Evolutionary conservation across 768 basidiomycete species (phyloP), one percentile per base, ranked within the genome.

Genomic region (Dentipellis fragilis): DNA sequence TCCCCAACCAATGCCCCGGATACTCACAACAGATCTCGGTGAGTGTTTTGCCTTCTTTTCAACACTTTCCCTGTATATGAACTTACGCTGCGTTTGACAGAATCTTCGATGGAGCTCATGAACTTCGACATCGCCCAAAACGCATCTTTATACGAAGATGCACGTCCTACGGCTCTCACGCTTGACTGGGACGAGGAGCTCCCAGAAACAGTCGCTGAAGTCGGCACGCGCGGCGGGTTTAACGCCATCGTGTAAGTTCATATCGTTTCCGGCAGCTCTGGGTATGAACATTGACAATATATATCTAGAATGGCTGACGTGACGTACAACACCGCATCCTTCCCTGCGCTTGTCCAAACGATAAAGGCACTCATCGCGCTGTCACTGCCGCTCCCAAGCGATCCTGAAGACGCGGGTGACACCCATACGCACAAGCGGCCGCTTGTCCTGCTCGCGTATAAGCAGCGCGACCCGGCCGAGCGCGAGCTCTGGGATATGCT

Each of bases 301-400:
- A 6, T 8, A n/a, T 39, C n/a, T 61, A 93, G 92, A 46, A 91
- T 94, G 83, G 89, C 92, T 11, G 93, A 96, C 63, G 89, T 94
- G 8, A 86, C 91, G 1, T 95, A 94, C 72, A 95, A 95, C 70
- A 90, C 89, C 0, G 72, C 83, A 1, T 87, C 90, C 1, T 96
- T 95, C 67, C 80, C 87, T 2, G 75, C 86, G 0, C 80, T 95
- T 40, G 68, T 91, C 16, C 70, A 71, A n/a, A 93, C 90, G 0
- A 70, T 95, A 21, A 68, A 72, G 4, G 65, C 68, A 2, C 72
- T 93, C 4, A 61, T 83, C 21, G 66, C 70, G 3, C 45, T 62
- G 36, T 49, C 46, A 23, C n/a, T 47, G 5, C 4, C 17, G 42
- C 6, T 6, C 6, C 29, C 29, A 29, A 29, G 29, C 6, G 14